These are phyloP conservation scores for Paracorniculantispora psalliotae DNA, from an alignment of 2,329 filamentous ascomycete species.

Conservation along the genomic window DNA sequence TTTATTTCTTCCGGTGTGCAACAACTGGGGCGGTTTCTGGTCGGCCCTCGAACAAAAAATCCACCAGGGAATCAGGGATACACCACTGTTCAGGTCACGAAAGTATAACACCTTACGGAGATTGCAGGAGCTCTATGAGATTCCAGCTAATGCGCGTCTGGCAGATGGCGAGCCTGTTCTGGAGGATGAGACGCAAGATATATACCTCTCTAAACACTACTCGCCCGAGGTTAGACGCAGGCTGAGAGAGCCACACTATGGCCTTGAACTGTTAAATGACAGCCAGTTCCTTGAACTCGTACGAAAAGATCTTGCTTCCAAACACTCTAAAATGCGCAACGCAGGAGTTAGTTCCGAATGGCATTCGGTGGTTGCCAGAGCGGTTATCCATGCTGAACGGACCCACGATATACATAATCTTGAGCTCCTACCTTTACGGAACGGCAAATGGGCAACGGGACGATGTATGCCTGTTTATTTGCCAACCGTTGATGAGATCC, in stretches of 20 bases:
- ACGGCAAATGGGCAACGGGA: not conserved
- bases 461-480: not conserved
- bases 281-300: not conserved
- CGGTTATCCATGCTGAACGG: not conserved
- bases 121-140: not conserved
- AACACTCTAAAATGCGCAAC: not conserved
- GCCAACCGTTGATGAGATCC: not conserved
- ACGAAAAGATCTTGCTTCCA: not conserved
- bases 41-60: slow-evolving; percentile 22
- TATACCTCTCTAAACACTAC: not conserved
- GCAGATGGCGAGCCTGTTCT: slow-evolving; percentile 16
- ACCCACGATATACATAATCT: not conserved
- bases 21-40: slow-evolving; percentile 26
- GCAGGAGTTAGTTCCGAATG: not conserved
- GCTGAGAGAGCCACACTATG: not conserved
- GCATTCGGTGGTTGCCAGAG: not conserved
- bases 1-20: slow-evolving; percentile 34
- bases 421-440: not conserved
- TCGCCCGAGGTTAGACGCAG: not conserved
- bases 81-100: slow-evolving; percentile 16
- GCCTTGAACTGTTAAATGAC: not conserved
- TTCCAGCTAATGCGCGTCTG: slow-evolving; percentile 7
- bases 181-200: not conserved
- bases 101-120: not conserved
- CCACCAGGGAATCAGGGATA: slow-evolving; percentile 13